phyloP scores from a whole-genome alignment of 257 asterid genomes.

The Plantago major region DNA sequence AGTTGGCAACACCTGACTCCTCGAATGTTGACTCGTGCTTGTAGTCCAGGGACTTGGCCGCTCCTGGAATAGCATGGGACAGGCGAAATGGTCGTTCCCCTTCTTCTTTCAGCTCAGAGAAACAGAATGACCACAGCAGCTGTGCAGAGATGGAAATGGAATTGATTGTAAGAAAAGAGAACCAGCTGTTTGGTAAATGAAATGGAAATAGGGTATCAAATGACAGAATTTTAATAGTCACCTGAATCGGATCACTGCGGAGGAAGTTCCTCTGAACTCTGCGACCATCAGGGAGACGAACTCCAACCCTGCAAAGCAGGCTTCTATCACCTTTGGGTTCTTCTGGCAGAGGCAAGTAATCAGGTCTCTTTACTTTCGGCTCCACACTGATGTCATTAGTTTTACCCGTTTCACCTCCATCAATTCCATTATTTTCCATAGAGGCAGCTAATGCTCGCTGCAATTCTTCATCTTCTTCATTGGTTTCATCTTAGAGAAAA shows the following conservation, averaged over 20 bases:
- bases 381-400: constrained; percentile 30
- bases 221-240: constrained; percentile 12
- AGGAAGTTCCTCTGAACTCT: constrained; percentile 87
- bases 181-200: background rate
- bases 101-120: constrained; percentile 65
- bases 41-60: constrained; percentile 47
- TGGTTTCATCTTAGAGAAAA: constrained; percentile 45
- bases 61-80: constrained; percentile 79
- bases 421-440: constrained; percentile 54
- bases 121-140: constrained; percentile 89
- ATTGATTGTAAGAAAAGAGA: too few relatives aligned
- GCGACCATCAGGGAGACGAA: constrained; percentile 97
- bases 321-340: constrained; percentile 76
- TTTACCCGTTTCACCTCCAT: constrained; percentile 31
- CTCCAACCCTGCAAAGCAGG: constrained; percentile 78
- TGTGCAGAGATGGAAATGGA: constrained; percentile 19
- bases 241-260: constrained; percentile 87
- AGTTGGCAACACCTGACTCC: constrained; percentile 79
- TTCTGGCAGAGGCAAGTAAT: constrained; percentile 77
- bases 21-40: constrained; percentile 43
- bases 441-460: constrained; percentile 79
- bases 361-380: constrained; percentile 44
- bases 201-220: background rate
- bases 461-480: constrained; percentile 60
- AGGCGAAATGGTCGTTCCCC: constrained; percentile 49